These are phyloP conservation scores for Auxenochlorella protothecoides DNA, from an alignment of 139 green algal genomes.

Conservation along the genomic window DNA sequence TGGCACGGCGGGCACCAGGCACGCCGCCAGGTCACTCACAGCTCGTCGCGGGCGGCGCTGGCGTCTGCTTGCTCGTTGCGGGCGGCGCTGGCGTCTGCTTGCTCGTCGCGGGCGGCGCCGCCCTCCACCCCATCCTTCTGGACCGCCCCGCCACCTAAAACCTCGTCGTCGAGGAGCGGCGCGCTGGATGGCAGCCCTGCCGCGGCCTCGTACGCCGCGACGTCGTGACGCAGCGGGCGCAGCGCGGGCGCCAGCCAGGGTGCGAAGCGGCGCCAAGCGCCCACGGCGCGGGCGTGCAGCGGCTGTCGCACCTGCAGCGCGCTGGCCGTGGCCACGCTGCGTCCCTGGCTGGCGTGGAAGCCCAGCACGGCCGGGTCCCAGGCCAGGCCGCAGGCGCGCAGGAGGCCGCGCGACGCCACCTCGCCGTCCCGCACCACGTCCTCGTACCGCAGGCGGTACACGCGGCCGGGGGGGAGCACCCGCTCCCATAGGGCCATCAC, in stretches of 20 bases:
- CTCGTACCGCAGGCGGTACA: conserved; percentile 45
- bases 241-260: conserved; percentile 27
- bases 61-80: no score
- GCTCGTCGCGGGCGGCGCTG: no score
- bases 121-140: no score
- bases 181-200: conserved; percentile 1
- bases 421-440: conserved; percentile 23
- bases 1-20: no score
- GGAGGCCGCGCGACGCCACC: conserved; percentile 14
- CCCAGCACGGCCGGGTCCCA: conserved; percentile 45
- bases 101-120: no score
- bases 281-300: conserved; percentile 47
- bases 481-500: conserved; percentile 36
- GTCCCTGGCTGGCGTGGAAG: conserved; percentile 29
- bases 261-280: conserved; percentile 39
- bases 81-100: no score
- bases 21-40: no score
- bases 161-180: conserved; percentile 4
- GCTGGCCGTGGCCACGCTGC: conserved; percentile 55
- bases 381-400: conserved; percentile 38
- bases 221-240: conserved; percentile 8
- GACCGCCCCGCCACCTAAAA: not conserved
- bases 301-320: conserved; percentile 46
- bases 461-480: conserved; percentile 26
- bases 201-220: conserved; percentile 10